These are phyloP conservation scores for Hanseniaspora hatyaiensis DNA, from an alignment of 805 yeast genomes.

Conservation along the genomic window DNA sequence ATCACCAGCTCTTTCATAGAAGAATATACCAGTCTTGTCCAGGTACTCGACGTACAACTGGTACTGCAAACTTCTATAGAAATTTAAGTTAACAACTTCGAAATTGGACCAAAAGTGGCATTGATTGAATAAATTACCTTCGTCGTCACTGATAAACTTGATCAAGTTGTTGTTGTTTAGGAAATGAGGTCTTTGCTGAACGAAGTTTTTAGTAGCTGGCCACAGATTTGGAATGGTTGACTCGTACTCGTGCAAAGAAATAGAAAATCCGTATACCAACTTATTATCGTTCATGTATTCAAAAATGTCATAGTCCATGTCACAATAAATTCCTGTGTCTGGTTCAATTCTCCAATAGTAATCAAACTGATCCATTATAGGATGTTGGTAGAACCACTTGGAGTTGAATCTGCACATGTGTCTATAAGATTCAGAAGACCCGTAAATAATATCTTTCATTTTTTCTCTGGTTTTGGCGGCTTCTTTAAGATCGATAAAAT, in stretches of 20 bases:
- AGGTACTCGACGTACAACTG: constrained; percentile 52
- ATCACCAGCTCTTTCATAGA: constrained; percentile 87
- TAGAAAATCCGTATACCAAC: constrained; percentile 64
- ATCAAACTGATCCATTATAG: constrained; percentile 52
- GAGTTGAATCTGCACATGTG: constrained; percentile 86
- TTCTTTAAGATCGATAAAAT: constrained; percentile 58
- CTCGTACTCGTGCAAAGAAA: constrained; percentile 56
- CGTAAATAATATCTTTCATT: constrained; percentile 62
- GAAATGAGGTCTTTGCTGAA: constrained; percentile 45
- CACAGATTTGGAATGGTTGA: constrained; percentile 70
- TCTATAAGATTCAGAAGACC: constrained; percentile 63
- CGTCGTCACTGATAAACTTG: constrained; percentile 60
- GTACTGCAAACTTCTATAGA: constrained; percentile 65
- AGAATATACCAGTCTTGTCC: constrained; percentile 68
- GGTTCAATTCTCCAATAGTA: constrained; percentile 95
- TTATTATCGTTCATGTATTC: constrained; percentile 66
- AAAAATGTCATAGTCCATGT: constrained; percentile 68
- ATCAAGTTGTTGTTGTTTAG: constrained; percentile 51
- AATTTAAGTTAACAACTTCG: constrained; percentile 63
- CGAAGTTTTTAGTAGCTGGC: constrained; percentile 57
- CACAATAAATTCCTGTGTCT: constrained; percentile 59
- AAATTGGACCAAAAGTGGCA: constrained; percentile 87
- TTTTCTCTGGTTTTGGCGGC: constrained; percentile 53
- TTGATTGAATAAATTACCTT: constrained; percentile 59
- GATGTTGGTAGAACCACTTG: constrained; percentile 72